These are phyloP conservation scores for Phytophthora hybrid DNA, from an alignment of 352 stramenopile genomes.

Conservation along the genomic window DNA sequence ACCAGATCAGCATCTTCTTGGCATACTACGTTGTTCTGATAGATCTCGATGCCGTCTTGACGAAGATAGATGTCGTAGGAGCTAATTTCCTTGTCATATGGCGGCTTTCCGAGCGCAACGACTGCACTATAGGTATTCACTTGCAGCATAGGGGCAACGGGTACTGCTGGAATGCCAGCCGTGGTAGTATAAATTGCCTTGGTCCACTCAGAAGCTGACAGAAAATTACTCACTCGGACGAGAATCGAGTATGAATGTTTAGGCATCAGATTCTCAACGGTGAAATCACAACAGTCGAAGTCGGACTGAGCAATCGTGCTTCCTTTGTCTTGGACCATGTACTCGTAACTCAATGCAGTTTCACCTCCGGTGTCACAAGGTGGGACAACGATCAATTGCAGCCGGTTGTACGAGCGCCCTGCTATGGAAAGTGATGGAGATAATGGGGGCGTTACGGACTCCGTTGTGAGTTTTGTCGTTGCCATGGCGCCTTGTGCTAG, in stretches of 20 bases:
- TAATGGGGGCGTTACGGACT: constrained; percentile 37
- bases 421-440: constrained; percentile 34
- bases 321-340: constrained; percentile 26
- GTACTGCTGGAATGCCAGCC: constrained; percentile 38
- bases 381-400: constrained; percentile 48
- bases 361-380: constrained; percentile 55
- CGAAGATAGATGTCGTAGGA: constrained; percentile 41
- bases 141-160: constrained; percentile 29
- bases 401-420: constrained; percentile 27
- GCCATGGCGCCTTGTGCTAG: constrained; percentile 45
- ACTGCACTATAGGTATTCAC: constrained; percentile 56
- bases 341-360: constrained; percentile 45
- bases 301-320: constrained; percentile 24
- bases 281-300: constrained; percentile 59
- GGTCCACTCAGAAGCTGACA: constrained; percentile 18
- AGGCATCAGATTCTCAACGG: constrained; percentile 35
- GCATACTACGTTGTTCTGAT: constrained; percentile 13
- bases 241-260: constrained; percentile 42
- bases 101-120: constrained; percentile 23
- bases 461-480: constrained; percentile 39
- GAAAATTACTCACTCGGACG: constrained; percentile 42
- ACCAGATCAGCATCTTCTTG: background rate
- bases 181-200: constrained; percentile 41
- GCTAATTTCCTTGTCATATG: constrained; percentile 50
- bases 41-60: background rate